These are phyloP conservation scores for Cercospora beticola DNA, from an alignment of 2,329 filamentous ascomycete species.

Conservation along the genomic window DNA sequence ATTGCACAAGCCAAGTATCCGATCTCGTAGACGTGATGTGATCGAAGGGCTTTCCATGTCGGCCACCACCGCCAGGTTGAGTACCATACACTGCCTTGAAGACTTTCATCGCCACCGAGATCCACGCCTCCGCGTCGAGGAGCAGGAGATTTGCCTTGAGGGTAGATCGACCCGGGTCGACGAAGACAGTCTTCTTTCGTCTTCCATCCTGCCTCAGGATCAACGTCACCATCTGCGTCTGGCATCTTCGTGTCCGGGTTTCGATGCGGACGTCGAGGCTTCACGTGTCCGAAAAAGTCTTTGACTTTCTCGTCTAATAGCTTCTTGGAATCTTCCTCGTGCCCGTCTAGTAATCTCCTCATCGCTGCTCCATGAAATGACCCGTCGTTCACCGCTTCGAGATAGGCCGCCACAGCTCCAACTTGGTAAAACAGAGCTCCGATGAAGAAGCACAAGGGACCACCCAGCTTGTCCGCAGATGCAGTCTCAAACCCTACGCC, in stretches of 20 bases:
- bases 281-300: constrained; percentile 18
- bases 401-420: constrained; percentile 32
- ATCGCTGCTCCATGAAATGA: constrained; percentile 33
- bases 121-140: constrained; percentile 23
- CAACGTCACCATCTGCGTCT: not conserved
- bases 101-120: constrained; percentile 18
- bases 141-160: constrained; percentile 17
- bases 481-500: constrained; percentile 20
- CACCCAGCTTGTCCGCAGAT: constrained; percentile 26
- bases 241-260: constrained; percentile 6
- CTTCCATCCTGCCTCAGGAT: constrained; percentile 25
- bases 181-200: constrained; percentile 21
- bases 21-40: constrained; percentile 34
- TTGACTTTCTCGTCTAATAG: constrained; percentile 34
- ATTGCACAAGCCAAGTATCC: constrained; percentile 34
- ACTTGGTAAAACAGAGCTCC: constrained; percentile 34
- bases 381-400: constrained; percentile 37
- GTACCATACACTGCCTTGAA: constrained; percentile 10
- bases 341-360: constrained; percentile 30
- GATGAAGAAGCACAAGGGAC: constrained; percentile 30
- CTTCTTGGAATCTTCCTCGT: constrained; percentile 30
- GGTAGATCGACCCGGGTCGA: constrained; percentile 24
- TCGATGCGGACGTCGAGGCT: constrained; percentile 11
- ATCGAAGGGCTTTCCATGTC: constrained; percentile 29
- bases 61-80: constrained; percentile 24